Evolutionary conservation across 805 yeast genomes (phyloP).

Genomic region (Metschnikowia chrysomelidarum): DNA sequence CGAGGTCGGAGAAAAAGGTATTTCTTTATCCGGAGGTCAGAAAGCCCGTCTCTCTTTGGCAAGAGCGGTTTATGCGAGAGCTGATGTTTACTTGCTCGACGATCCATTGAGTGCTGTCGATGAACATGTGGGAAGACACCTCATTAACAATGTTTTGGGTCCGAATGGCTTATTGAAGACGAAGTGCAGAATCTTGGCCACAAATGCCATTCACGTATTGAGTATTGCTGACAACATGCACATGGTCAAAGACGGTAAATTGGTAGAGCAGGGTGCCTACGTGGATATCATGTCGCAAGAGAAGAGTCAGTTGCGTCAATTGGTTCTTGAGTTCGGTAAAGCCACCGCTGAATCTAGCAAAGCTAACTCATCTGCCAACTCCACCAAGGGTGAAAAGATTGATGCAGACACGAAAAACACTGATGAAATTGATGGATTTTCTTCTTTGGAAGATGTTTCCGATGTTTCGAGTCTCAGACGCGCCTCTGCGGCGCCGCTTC

Average conservation of each 20-base stretch:
- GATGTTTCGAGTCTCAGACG: slow-evolving; percentile 48
- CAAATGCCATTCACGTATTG: slow-evolving; percentile 82
- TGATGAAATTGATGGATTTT: slow-evolving; percentile 16
- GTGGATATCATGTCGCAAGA: slow-evolving; percentile 47
- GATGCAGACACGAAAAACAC: slow-evolving; percentile 13
- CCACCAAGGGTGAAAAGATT: slow-evolving; percentile 22
- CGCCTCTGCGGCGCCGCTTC: slow-evolving; percentile 57
- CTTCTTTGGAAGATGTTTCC: slow-evolving; percentile 26
- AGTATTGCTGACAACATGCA: slow-evolving; percentile 69
- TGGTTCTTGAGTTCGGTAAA: slow-evolving; percentile 64
- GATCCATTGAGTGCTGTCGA: slow-evolving; percentile 97
- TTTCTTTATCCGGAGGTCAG: slow-evolving; percentile 95
- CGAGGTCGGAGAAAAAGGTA: slow-evolving; percentile 96
- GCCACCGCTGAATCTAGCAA: slow-evolving; percentile 25
- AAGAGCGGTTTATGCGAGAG: slow-evolving; percentile 91
- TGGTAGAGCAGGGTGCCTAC: slow-evolving; percentile 65
- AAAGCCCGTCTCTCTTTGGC: slow-evolving; percentile 94
- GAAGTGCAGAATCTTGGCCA: slow-evolving; percentile 77
- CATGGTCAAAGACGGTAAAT: slow-evolving; percentile 66
- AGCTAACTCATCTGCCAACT: slow-evolving; percentile 16
- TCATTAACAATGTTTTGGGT: slow-evolving; percentile 80
- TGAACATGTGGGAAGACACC: slow-evolving; percentile 90
- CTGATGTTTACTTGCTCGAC: slow-evolving; percentile 87
- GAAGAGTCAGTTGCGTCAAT: slow-evolving; percentile 48
- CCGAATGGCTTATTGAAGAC: slow-evolving; percentile 71